A percentile compares a stretch with the other conserved stretches of the same genome.
Conservation (phyloP, 345 rosid genomes). For the Zanthoxylum bungeanum region DNA sequence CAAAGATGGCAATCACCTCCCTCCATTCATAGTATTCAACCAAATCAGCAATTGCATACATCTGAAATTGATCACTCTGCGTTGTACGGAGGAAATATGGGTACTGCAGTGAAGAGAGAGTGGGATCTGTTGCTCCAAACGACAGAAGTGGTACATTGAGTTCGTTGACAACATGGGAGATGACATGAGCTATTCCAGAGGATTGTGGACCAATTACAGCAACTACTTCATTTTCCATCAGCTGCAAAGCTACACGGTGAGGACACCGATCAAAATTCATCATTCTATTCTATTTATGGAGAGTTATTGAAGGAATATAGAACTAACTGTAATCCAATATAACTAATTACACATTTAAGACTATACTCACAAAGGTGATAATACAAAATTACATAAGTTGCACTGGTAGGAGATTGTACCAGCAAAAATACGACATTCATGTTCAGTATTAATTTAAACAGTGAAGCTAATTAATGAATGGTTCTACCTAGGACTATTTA, state of each 20-base stretch:
- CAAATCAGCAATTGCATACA: constrained; percentile 79
- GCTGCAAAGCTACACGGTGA: constrained; percentile 76
- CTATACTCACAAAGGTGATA: too few species aligned
- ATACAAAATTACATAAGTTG: too few species aligned
- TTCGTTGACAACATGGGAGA: constrained; percentile 69
- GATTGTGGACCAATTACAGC: constrained; percentile 91
- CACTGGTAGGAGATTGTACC: too few species aligned
- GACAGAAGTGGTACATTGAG: constrained; percentile 69
- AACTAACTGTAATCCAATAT: not conserved
- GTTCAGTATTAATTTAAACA: too few species aligned
- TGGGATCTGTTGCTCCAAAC: constrained; percentile 70
- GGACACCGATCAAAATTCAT: constrained; percentile 29
- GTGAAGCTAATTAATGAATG: not conserved
- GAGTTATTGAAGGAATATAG: not conserved
- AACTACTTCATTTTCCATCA: constrained; percentile 67
- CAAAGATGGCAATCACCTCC: constrained; percentile 76
- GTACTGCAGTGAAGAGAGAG: constrained; percentile 57
- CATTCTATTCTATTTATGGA: not conserved
- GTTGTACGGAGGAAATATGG: constrained; percentile 65
- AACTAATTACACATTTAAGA: not conserved
- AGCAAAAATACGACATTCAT: too few species aligned
- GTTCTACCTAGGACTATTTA: not conserved
- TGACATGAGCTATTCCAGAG: constrained; percentile 83
- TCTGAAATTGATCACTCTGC: constrained; percentile 66
- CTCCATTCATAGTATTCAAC: constrained; percentile 64